phyloP scores from a whole-genome alignment of 257 asterid species.

The Ajuga chamaepitys region DNA sequence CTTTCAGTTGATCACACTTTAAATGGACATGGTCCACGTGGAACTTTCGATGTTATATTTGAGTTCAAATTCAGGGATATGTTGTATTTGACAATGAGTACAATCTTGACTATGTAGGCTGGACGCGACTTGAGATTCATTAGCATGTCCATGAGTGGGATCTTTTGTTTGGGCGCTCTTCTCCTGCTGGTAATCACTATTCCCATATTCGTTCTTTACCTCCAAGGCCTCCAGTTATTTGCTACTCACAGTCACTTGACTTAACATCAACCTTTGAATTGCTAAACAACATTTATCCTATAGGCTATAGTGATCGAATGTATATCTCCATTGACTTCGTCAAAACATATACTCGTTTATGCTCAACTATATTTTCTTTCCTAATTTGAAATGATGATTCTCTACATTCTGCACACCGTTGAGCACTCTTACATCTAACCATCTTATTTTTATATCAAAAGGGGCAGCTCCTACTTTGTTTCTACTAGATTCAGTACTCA shows the following conservation, averaged over 20 bases:
- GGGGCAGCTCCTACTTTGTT: no score
- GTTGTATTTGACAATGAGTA: slow-evolving; percentile 1
- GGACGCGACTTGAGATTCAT: slow-evolving; percentile 89
- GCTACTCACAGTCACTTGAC: not conserved
- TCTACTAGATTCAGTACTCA: no score
- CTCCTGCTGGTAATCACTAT: slow-evolving; percentile 56
- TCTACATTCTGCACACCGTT: no score
- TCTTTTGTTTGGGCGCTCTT: slow-evolving; percentile 59
- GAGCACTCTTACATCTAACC: no score
- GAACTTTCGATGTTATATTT: not conserved
- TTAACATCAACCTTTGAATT: no score
- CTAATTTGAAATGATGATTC: no score
- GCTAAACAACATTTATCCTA: no score
- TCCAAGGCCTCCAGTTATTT: not conserved
- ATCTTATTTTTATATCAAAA: no score
- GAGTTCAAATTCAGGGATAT: not conserved
- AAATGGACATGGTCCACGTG: not conserved
- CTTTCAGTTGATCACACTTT: not conserved
- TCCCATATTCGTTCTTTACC: not conserved
- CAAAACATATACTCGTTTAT: no score
- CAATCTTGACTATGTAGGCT: slow-evolving; percentile 47
- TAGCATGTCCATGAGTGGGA: slow-evolving; percentile 64
- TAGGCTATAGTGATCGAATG: no score
- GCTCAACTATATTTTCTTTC: no score
- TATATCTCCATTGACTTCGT: no score